Evolutionary conservation across 805 yeast genomes (phyloP).

Genomic region (Starmerella gropengiesseri): DNA sequence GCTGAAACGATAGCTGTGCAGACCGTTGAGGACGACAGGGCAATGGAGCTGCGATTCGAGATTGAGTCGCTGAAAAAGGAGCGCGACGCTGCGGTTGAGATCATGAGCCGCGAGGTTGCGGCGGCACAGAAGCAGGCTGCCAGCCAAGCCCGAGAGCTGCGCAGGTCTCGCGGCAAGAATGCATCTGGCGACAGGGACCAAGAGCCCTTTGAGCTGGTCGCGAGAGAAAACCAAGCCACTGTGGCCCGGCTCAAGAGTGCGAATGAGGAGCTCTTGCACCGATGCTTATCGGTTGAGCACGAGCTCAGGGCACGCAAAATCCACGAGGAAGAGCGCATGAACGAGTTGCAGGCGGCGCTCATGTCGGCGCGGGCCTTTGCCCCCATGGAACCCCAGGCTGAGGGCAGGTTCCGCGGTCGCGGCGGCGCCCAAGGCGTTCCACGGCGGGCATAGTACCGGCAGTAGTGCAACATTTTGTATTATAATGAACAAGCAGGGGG

Average conservation of each 20-base stretch:
- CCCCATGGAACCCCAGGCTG: constrained; percentile 4
- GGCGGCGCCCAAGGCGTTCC: constrained; percentile 24
- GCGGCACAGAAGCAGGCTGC: too few relatives aligned
- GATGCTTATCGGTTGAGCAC: constrained; percentile 24
- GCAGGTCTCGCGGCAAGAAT: too few relatives aligned
- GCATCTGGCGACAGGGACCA: too few relatives aligned
- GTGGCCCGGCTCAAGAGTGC: constrained; percentile 23
- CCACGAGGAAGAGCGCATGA: constrained; percentile 26
- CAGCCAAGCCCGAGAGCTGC: too few relatives aligned
- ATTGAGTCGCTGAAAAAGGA: constrained; percentile 12
- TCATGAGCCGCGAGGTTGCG: constrained; percentile 6
- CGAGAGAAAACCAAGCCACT: constrained; percentile 3
- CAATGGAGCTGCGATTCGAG: constrained; percentile 10
- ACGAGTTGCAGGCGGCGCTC: constrained; percentile 23
- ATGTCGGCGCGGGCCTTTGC: constrained; percentile 15
- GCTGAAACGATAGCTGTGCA: not conserved
- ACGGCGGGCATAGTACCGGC: constrained; percentile 3
- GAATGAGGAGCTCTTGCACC: constrained; percentile 25
- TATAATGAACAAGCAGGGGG: not conserved
- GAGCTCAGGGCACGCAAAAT: constrained; percentile 25
- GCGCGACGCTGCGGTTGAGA: not conserved
- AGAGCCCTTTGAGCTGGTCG: too few relatives aligned
- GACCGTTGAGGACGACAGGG: not conserved
- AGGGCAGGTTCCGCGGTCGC: constrained; percentile 20
- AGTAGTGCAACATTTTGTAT: not conserved